phyloP scores from a whole-genome alignment of 2,329 filamentous ascomycete species.

The Paramyrothecium roridum region DNA sequence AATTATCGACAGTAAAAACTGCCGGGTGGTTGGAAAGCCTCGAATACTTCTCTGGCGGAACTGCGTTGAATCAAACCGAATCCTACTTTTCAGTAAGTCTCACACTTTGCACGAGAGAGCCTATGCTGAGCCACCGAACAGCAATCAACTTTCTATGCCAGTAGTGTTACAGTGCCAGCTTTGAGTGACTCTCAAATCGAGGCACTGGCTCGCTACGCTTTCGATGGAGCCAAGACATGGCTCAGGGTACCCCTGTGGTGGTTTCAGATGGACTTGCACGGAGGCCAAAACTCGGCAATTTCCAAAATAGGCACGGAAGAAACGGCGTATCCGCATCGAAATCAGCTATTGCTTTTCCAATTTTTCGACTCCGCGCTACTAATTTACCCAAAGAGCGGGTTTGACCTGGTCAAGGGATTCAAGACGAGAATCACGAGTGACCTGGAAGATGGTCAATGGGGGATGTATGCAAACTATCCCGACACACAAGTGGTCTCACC shows the following conservation, averaged over 20 bases:
- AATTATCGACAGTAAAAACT: constrained; percentile 7
- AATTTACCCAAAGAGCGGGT: constrained; percentile 28
- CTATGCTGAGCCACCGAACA: constrained; percentile 9
- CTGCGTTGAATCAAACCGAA: constrained; percentile 17
- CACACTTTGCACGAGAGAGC: neutral
- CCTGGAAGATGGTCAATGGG: constrained; percentile 25
- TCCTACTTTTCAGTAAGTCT: constrained; percentile 11
- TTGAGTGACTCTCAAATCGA: constrained; percentile 17
- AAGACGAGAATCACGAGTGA: constrained; percentile 24
- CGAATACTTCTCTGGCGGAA: constrained; percentile 13
- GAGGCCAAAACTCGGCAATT: constrained; percentile 32
- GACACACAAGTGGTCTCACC: constrained; percentile 29
- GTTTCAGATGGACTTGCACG: constrained; percentile 26
- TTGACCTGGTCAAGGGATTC: constrained; percentile 29
- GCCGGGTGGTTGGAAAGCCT: constrained; percentile 22
- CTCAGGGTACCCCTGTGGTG: constrained; percentile 9
- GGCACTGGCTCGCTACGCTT: constrained; percentile 14
- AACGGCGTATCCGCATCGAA: constrained; percentile 36
- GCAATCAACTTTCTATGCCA: constrained; percentile 25
- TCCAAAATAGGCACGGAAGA: constrained; percentile 16
- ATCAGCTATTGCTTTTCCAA: constrained; percentile 48
- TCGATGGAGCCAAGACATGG: constrained; percentile 11
- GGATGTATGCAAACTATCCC: constrained; percentile 39
- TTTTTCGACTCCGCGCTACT: constrained; percentile 37
- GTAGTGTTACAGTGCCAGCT: constrained; percentile 21